Evolutionary conservation across 352 stramenopile genomes (phyloP).

Genomic region (Phytophthora brassicae): DNA sequence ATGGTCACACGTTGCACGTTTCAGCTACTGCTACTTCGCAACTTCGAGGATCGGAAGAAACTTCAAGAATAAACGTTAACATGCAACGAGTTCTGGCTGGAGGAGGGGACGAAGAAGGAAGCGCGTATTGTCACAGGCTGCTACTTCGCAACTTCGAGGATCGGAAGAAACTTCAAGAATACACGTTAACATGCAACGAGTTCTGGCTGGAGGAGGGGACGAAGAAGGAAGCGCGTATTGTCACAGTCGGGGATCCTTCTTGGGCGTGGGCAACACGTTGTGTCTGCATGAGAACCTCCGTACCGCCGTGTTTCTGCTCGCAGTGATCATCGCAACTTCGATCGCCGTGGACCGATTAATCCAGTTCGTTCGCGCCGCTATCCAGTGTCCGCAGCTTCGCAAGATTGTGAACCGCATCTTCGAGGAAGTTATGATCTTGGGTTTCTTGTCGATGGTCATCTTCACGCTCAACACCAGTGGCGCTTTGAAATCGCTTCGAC

Average conservation of each 20-base stretch:
- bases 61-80: not conserved
- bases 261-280: constrained; percentile 80
- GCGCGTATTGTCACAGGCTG: too few species aligned
- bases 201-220: constrained; percentile 7
- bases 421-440: constrained; percentile 89
- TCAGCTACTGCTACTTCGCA: constrained; percentile 4
- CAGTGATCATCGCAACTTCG: constrained; percentile 76
- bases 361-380: constrained; percentile 45
- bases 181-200: constrained; percentile 6
- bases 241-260: constrained; percentile 59
- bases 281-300: constrained; percentile 75
- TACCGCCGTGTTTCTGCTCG: constrained; percentile 75
- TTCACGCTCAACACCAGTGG: constrained; percentile 87
- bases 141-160: constrained; percentile 11
- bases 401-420: constrained; percentile 87
- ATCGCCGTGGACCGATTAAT: constrained; percentile 65
- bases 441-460: constrained; percentile 88
- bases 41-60: constrained; percentile 8
- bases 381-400: constrained; percentile 77
- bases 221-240: constrained; percentile 35
- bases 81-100: constrained; percentile 7
- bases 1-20: constrained; percentile 1
- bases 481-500: constrained; percentile 52
- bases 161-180: not conserved
- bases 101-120: too few species aligned